Conservation (phyloP, 345 rosid genomes). For the Eucalyptus virginea region DNA sequence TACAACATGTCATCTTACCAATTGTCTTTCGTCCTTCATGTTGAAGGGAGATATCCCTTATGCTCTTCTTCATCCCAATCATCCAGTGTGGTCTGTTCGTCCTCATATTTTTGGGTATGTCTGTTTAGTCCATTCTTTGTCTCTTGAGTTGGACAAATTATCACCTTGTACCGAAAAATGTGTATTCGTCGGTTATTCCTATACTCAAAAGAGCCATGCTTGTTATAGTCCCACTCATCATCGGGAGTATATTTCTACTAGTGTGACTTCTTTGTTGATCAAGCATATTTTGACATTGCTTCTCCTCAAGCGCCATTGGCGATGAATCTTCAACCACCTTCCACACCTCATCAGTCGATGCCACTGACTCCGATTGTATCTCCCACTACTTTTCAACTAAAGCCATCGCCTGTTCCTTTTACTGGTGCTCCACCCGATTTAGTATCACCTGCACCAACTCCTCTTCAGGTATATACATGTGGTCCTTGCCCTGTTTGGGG, state of each 20-base stretch:
- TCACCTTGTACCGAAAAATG: too few relatives aligned
- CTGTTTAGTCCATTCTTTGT: background rate
- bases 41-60: background rate
- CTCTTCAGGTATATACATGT: background rate
- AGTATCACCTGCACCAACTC: background rate
- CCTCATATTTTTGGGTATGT: background rate
- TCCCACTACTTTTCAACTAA: background rate
- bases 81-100: background rate
- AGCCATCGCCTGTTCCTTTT: background rate
- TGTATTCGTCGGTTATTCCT: background rate
- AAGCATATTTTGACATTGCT: background rate
- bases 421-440: background rate
- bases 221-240: background rate
- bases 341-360: background rate
- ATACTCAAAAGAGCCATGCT: background rate
- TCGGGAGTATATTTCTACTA: background rate
- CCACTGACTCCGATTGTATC: background rate
- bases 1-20: too few relatives aligned
- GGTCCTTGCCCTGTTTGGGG: too few relatives aligned
- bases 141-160: background rate
- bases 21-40: background rate
- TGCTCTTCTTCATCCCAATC: background rate
- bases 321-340: background rate
- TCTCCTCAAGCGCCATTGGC: background rate
- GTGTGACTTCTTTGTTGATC: background rate